Evolutionary conservation across 2,329 filamentous ascomycete species (phyloP).

Genomic region (Ophiocordyceps camponoti-saundersi): DNA sequence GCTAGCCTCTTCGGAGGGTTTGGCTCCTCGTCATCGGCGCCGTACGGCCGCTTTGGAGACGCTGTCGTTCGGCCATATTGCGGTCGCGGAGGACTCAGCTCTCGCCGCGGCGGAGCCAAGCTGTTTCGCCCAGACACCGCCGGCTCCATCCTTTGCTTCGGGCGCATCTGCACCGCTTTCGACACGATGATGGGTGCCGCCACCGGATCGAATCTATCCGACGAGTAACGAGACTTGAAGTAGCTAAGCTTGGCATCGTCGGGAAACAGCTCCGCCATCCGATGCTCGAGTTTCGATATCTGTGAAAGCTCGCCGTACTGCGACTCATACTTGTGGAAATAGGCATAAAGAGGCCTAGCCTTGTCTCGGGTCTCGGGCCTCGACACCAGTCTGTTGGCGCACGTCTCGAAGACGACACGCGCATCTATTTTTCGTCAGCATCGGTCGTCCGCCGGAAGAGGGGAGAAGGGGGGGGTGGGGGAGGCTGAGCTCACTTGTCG

Average conservation of each 20-base stretch:
- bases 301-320: conserved; percentile 86
- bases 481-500: conserved; percentile 58
- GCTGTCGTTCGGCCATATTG: conserved; percentile 29
- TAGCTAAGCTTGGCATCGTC: conserved; percentile 61
- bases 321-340: conserved; percentile 91
- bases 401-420: conserved; percentile 88
- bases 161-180: conserved; percentile 57
- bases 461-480: too few relatives aligned
- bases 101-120: conserved; percentile 18
- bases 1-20: conserved; percentile 72
- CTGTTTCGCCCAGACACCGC: conserved; percentile 26
- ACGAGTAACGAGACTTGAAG: conserved; percentile 62
- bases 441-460: background rate
- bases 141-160: conserved; percentile 39
- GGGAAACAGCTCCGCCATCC: conserved; percentile 88
- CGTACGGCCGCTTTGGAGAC: conserved; percentile 45
- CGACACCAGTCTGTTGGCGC: conserved; percentile 63
- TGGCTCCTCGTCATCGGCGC: conserved; percentile 52
- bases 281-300: conserved; percentile 75
- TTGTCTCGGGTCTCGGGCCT: conserved; percentile 60
- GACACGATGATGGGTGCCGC: conserved; percentile 71
- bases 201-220: conserved; percentile 61
- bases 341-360: conserved; percentile 71
- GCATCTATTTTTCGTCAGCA: conserved; percentile 45
- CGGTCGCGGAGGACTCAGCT: conserved; percentile 25